phyloP scores from a whole-genome alignment of 2,329 filamentous ascomycete genomes.

The Pseudocercospora ulei region DNA sequence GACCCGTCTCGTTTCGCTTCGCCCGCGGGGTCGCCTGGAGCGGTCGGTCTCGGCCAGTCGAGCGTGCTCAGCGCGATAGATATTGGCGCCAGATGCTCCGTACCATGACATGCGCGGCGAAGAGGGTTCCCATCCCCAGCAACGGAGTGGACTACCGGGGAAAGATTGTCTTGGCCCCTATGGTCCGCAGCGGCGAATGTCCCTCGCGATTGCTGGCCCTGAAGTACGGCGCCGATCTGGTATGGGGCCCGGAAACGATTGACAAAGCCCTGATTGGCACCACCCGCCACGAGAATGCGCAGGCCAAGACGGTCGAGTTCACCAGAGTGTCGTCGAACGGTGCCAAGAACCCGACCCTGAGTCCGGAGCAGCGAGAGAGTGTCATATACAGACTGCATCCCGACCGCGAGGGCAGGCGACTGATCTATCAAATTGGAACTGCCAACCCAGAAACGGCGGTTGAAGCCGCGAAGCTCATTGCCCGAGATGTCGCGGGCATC shows the following conservation, averaged over 20 bases:
- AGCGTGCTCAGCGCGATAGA: no score
- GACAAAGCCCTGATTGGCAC: slow-evolving; percentile 87
- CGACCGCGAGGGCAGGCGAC: slow-evolving; percentile 58
- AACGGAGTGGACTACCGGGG: slow-evolving; percentile 88
- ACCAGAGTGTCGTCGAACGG: slow-evolving; percentile 64
- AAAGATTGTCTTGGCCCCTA: slow-evolving; percentile 89
- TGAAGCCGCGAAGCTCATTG: slow-evolving; percentile 71
- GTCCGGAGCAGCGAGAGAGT: slow-evolving; percentile 48
- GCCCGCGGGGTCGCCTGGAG: no score
- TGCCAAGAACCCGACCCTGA: slow-evolving; percentile 47
- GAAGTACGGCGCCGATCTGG: slow-evolving; percentile 90
- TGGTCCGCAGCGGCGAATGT: slow-evolving; percentile 82
- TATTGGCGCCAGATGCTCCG: slow-evolving; percentile 25
- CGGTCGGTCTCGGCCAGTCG: no score
- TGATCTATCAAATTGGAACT: slow-evolving; percentile 90
- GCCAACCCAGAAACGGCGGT: slow-evolving; percentile 74
- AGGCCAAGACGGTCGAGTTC: slow-evolving; percentile 75
- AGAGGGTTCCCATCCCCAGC: slow-evolving; percentile 70
- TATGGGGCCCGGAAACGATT: slow-evolving; percentile 96
- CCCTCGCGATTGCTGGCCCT: slow-evolving; percentile 80
- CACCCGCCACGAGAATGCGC: slow-evolving; percentile 63
- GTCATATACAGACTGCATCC: slow-evolving; percentile 81
- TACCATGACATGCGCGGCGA: slow-evolving; percentile 32
- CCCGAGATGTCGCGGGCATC: slow-evolving; percentile 80
- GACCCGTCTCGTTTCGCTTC: no score